These are phyloP conservation scores for Boletus semigastroideus DNA, from an alignment of 1,284 basidiomycete genomes.

Conservation along the genomic window DNA sequence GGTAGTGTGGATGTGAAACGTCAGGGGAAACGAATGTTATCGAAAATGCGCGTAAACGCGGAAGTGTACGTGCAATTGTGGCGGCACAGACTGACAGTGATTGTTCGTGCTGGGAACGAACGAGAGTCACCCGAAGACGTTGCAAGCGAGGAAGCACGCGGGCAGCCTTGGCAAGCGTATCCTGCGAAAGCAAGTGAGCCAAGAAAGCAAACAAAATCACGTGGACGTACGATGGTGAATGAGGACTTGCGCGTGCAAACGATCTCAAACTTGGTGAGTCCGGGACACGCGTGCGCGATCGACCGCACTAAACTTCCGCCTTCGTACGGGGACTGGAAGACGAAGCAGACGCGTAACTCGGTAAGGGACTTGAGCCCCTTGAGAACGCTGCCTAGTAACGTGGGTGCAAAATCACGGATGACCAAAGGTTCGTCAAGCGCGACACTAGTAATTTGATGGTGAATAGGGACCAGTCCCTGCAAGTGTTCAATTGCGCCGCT, in stretches of 20 bases:
- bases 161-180: conserved; percentile 53
- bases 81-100: conserved; percentile 54
- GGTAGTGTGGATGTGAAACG: conserved; percentile 39
- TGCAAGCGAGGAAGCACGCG: conserved; percentile 60
- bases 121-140: conserved; percentile 58
- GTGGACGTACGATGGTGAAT: conserved; percentile 58
- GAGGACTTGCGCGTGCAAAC: conserved; percentile 67
- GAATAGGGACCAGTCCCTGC: conserved; percentile 49
- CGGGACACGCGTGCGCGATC: conserved; percentile 61
- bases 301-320: conserved; percentile 65
- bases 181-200: conserved; percentile 33
- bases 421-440: conserved; percentile 63
- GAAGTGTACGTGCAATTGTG: conserved; percentile 61
- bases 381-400: conserved; percentile 56
- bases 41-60: conserved; percentile 59
- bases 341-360: conserved; percentile 60
- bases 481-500: conserved; percentile 56
- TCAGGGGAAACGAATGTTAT: conserved; percentile 57
- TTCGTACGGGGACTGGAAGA: conserved; percentile 70
- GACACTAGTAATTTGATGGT: conserved; percentile 47
- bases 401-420: conserved; percentile 62
- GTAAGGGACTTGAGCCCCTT: conserved; percentile 52
- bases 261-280: conserved; percentile 58
- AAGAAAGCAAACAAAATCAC: background rate
- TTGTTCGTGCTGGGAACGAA: conserved; percentile 65